These are phyloP conservation scores for Pharnaceum exiguum DNA, from an alignment of 148 eudicot genomes.

Conservation along the genomic window DNA sequence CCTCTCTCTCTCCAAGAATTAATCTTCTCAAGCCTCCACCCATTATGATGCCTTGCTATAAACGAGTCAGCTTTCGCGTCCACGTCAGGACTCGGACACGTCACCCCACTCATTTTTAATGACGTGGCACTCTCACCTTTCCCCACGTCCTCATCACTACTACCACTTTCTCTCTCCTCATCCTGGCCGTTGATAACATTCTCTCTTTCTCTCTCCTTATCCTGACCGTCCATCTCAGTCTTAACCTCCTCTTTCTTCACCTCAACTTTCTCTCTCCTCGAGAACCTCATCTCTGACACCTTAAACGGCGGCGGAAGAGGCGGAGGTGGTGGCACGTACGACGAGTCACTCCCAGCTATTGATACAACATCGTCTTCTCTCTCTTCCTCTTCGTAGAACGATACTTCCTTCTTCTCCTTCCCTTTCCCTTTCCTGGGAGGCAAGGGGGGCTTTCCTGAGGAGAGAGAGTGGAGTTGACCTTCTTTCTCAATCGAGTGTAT, in stretches of 20 bases:
- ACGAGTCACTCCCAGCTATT: conserved; percentile 30
- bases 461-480: conserved; percentile 41
- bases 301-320: conserved; percentile 41
- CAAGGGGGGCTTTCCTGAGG: conserved; percentile 49
- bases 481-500: too few relatives aligned
- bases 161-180: not conserved
- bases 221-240: conserved; percentile 38
- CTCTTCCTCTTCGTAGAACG: conserved; percentile 21
- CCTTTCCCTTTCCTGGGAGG: conserved; percentile 27
- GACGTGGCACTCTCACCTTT: not conserved
- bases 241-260: conserved; percentile 22
- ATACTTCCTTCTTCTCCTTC: too few relatives aligned
- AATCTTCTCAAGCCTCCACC: conserved; percentile 71
- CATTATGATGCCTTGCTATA: conserved; percentile 62
- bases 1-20: conserved; percentile 43
- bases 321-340: conserved; percentile 10
- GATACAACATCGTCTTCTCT: conserved; percentile 6
- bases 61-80: conserved; percentile 66
- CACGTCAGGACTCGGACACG: conserved; percentile 73
- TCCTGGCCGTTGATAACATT: conserved; percentile 37
- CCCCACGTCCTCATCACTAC: too few relatives aligned
- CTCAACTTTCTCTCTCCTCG: conserved; percentile 24
- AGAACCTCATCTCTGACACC: conserved; percentile 29
- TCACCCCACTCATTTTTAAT: not conserved
- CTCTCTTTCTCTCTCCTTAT: conserved; percentile 37